These are phyloP conservation scores for Teunomyces lycoperdinae DNA, from an alignment of 805 yeast species.

Conservation along the genomic window DNA sequence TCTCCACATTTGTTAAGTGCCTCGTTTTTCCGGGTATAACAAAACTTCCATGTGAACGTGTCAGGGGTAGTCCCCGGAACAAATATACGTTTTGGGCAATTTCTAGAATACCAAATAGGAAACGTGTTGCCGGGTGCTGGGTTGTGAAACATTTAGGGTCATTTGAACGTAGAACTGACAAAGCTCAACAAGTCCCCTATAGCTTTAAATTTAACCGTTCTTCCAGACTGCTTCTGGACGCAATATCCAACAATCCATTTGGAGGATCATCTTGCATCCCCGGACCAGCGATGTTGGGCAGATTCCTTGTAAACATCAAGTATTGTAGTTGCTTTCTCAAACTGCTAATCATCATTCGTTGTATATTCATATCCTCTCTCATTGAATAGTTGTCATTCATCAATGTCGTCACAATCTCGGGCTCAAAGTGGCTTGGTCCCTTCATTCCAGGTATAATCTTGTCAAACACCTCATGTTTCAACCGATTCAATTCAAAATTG, in stretches of 20 bases:
- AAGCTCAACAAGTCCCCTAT: constrained; percentile 4
- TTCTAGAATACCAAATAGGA: background rate
- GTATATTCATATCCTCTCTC: constrained; percentile 47
- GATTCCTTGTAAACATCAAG: constrained; percentile 41
- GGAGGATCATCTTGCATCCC: constrained; percentile 5
- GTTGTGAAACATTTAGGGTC: background rate
- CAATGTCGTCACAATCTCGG: constrained; percentile 25
- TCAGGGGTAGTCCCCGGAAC: background rate
- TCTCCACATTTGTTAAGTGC: constrained; percentile 3
- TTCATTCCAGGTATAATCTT: constrained; percentile 34
- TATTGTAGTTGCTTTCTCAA: constrained; percentile 52
- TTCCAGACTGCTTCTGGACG: constrained; percentile 30
- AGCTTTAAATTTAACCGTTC: constrained; percentile 35
- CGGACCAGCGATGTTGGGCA: constrained; percentile 13
- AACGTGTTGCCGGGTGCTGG: background rate
- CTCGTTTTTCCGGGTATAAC: background rate
- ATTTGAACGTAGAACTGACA: background rate
- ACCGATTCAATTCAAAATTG: constrained; percentile 42
- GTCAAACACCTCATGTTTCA: constrained; percentile 42
- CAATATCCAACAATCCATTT: constrained; percentile 23
- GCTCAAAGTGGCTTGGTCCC: constrained; percentile 20
- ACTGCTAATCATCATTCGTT: constrained; percentile 43
- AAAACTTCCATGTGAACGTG: constrained; percentile 1
- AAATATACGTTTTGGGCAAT: background rate
- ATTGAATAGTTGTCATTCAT: constrained; percentile 38